A percentile compares a stretch with the other conserved stretches of the same genome.
phyloP scores from a whole-genome alignment of 495 filamentous ascomycete species.

The Xylaria castorea region DNA sequence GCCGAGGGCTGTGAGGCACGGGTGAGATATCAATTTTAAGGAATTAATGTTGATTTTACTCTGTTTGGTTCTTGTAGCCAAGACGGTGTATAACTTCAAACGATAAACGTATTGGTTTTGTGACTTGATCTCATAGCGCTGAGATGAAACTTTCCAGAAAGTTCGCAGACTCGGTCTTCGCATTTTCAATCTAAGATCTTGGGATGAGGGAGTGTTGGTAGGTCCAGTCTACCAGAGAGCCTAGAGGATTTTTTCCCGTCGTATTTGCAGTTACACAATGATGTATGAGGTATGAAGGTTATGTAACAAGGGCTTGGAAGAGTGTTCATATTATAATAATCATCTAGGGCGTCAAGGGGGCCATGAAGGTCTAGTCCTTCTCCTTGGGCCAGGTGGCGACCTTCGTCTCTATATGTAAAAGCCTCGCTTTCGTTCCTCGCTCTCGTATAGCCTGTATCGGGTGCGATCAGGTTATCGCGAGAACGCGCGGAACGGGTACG shows the following conservation, averaged over 20 bases:
- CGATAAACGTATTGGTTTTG: not conserved
- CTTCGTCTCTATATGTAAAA: too few species aligned
- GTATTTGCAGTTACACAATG: not conserved
- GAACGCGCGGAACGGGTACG: too few species aligned
- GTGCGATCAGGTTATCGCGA: too few species aligned
- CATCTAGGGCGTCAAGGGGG: too few species aligned
- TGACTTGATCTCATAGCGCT: not conserved
- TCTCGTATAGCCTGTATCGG: too few species aligned
- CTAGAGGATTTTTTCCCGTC: not conserved
- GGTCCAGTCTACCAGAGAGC: not conserved
- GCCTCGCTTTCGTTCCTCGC: too few species aligned
- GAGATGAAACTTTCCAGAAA: not conserved
- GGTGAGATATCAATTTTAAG: not conserved
- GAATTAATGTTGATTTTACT: not conserved
- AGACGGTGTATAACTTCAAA: too few species aligned
- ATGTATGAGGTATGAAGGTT: not conserved
- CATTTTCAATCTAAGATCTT: not conserved
- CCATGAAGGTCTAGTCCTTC: too few species aligned
- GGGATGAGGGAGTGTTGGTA: not conserved
- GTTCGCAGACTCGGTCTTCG: not conserved
- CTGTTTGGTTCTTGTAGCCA: not conserved
- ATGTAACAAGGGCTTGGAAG: too few species aligned
- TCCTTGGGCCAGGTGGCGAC: too few species aligned
- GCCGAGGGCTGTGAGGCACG: not conserved
- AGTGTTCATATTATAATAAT: too few species aligned